Evolutionary conservation across 2,329 filamentous ascomycete genomes (phyloP).

Genomic region (Trichoderma aggressivum): DNA sequence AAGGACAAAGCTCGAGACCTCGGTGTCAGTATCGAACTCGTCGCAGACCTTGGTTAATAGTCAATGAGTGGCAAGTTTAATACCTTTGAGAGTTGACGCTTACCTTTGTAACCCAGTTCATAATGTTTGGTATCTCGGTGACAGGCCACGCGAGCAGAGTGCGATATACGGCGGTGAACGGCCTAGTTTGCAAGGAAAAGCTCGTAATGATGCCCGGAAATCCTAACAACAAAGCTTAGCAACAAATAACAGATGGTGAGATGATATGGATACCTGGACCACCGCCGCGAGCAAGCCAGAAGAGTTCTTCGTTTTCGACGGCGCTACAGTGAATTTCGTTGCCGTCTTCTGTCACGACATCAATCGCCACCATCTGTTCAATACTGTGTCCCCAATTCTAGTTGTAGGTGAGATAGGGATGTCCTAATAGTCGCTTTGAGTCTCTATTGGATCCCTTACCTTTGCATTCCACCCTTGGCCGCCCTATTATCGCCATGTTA

Average conservation of each 20-base stretch:
- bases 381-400: not conserved
- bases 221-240: not conserved
- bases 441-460: not conserved
- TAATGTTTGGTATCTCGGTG: not conserved
- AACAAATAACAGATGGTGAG: not conserved
- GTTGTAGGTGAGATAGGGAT: not conserved
- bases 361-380: not conserved
- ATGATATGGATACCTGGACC: not conserved
- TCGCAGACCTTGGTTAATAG: not conserved
- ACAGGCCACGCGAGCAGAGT: not conserved
- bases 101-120: not conserved
- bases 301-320: not conserved
- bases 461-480: not conserved
- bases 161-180: not conserved
- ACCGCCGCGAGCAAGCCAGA: not conserved
- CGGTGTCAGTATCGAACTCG: not conserved
- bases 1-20: not conserved
- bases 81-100: not conserved
- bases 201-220: not conserved
- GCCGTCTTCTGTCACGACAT: not conserved
- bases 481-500: not conserved
- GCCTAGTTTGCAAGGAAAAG: not conserved
- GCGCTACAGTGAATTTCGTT: not conserved
- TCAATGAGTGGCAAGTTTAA: no score
- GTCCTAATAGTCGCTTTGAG: not conserved